phyloP scores from a whole-genome alignment of 2,329 filamentous ascomycete genomes.

The Colletotrichum sp. region DNA sequence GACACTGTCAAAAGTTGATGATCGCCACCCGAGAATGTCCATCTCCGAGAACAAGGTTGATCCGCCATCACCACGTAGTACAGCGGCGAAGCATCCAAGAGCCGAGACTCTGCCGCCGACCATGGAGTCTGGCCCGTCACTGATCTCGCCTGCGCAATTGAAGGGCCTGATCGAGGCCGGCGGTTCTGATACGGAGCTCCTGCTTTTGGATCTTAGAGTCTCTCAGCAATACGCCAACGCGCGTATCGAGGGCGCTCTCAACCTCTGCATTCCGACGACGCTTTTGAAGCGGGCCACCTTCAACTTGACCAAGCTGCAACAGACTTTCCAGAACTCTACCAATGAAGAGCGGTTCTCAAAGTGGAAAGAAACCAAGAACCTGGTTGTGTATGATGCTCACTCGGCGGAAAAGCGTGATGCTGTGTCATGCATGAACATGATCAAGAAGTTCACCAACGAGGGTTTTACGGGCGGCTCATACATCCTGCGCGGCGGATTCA shows the following conservation, averaged over 20 bases:
- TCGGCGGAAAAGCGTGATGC: slow-evolving; percentile 84
- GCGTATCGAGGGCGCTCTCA: slow-evolving; percentile 81
- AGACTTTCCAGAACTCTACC: slow-evolving; percentile 78
- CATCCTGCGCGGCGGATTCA: slow-evolving; percentile 84
- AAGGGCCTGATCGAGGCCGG: slow-evolving; percentile 58
- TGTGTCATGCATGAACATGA: slow-evolving; percentile 78
- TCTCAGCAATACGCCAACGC: slow-evolving; percentile 81
- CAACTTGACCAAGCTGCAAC: slow-evolving; percentile 84
- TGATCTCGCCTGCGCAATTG: slow-evolving; percentile 61
- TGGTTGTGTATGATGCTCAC: slow-evolving; percentile 86
- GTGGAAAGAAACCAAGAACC: slow-evolving; percentile 77
- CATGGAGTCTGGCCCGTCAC: slow-evolving; percentile 50
- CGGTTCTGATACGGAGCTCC: slow-evolving; percentile 45
- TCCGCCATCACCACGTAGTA: slow-evolving; percentile 36
- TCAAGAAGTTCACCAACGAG: slow-evolving; percentile 91
- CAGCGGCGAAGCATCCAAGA: slow-evolving; percentile 28
- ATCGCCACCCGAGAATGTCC: slow-evolving; percentile 60
- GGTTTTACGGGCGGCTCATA: slow-evolving; percentile 77
- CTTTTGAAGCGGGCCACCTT: slow-evolving; percentile 90
- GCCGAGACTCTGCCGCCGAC: slow-evolving; percentile 60
- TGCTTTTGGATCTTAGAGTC: slow-evolving; percentile 87
- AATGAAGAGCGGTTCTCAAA: slow-evolving; percentile 76
- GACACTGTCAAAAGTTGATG: slow-evolving; percentile 47
- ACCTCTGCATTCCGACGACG: slow-evolving; percentile 94
- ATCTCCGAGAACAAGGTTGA: slow-evolving; percentile 53